A percentile compares a stretch with the other conserved stretches of the same genome.
Evolutionary conservation across 148 eudicot genomes (phyloP).

Genomic region (Vaccinium darrowii): DNA sequence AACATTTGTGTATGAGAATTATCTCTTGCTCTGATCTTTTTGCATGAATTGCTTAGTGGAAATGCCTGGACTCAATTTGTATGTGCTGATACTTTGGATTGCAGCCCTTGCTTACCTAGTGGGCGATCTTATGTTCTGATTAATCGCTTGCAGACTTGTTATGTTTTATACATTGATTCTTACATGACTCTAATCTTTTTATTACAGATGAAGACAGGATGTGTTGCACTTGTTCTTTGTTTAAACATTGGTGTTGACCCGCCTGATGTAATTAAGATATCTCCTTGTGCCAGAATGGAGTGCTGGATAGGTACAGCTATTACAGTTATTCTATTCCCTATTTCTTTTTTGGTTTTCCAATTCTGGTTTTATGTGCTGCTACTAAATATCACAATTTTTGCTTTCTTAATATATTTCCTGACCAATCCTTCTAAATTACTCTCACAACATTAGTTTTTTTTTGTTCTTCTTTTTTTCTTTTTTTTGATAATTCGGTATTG

Average conservation of each 20-base stretch:
- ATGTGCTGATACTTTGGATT: background rate
- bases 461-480: background rate
- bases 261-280: conserved; percentile 95
- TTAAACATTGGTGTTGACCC: conserved; percentile 90
- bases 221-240: conserved; percentile 92
- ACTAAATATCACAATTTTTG: background rate
- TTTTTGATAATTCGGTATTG: too few relatives aligned
- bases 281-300: conserved; percentile 98
- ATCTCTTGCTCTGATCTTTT: conserved; percentile 2
- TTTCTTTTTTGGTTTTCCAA: background rate
- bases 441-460: background rate
- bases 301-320: conserved; percentile 86
- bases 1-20: background rate
- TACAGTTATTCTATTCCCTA: background rate
- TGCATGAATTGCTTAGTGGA: background rate
- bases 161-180: background rate
- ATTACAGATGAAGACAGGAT: conserved; percentile 95
- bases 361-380: conserved; percentile 1
- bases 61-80: background rate
- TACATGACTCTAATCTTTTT: background rate
- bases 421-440: background rate
- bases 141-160: background rate
- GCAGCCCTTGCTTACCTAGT: background rate
- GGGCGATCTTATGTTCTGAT: background rate
- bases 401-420: conserved; percentile 11